Conservation (phyloP, 805 yeast genomes). For the Priceomyces melissophilus region DNA sequence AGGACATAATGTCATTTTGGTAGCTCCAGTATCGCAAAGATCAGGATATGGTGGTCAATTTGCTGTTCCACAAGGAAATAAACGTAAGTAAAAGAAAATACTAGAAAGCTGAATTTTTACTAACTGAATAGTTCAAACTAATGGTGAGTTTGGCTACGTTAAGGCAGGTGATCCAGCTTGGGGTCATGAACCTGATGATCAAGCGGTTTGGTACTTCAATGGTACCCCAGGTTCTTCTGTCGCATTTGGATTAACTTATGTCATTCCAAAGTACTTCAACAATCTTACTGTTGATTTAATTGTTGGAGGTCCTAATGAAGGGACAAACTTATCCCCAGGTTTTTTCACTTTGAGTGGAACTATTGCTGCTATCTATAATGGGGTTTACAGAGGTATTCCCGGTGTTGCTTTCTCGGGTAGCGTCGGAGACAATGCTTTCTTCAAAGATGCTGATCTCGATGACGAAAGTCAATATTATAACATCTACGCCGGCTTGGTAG, state of each 20-base stretch:
- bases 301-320: conserved; percentile 54
- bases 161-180: conserved; percentile 50
- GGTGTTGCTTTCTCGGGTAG: conserved; percentile 53
- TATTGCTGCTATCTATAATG: conserved; percentile 47
- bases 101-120: not conserved
- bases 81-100: conserved; percentile 9
- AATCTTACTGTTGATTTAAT: conserved; percentile 46
- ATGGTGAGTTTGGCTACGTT: conserved; percentile 48
- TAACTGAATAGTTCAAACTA: conserved; percentile 15
- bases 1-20: conserved; percentile 48
- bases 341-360: conserved; percentile 48
- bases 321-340: conserved; percentile 44
- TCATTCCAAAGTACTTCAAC: conserved; percentile 43
- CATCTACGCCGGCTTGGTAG: conserved; percentile 42
- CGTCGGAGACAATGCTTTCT: conserved; percentile 47
- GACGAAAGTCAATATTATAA: conserved; percentile 41
- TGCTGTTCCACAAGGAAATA: conserved; percentile 36
- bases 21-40: conserved; percentile 51
- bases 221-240: conserved; percentile 56
- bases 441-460: conserved; percentile 41
- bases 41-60: conserved; percentile 57
- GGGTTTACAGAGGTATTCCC: conserved; percentile 47
- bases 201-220: conserved; percentile 51
- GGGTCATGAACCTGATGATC: conserved; percentile 43
- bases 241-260: conserved; percentile 45